These are phyloP conservation scores for Dimocarpus longan DNA, from an alignment of 345 rosid genomes.

Conservation along the genomic window DNA sequence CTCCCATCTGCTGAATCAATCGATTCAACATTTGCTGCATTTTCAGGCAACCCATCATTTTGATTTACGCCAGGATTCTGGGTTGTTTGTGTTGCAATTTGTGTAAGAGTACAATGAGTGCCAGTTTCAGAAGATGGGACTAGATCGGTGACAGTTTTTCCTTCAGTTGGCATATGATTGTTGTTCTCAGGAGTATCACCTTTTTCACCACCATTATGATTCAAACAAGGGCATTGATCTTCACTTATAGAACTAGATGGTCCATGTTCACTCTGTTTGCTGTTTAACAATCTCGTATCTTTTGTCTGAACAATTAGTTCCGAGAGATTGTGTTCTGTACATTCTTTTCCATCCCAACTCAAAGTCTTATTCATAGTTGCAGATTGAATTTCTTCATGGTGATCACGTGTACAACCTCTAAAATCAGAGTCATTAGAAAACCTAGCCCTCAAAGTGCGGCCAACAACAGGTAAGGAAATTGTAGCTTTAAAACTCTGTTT, in stretches of 20 bases:
- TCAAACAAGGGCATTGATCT: conserved; percentile 26
- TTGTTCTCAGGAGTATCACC: conserved; percentile 23
- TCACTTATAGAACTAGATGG: conserved; percentile 26
- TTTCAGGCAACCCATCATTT: conserved; percentile 27
- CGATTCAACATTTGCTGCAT: conserved; percentile 22
- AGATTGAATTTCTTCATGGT: conserved; percentile 33
- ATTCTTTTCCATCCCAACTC: conserved; percentile 16
- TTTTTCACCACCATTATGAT: conserved; percentile 23
- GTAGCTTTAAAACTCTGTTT: conserved; percentile 87
- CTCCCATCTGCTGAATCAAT: conserved; percentile 12
- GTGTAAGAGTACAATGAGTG: conserved; percentile 14
- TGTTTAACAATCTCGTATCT: conserved; percentile 19
- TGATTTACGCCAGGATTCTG: conserved; percentile 27
- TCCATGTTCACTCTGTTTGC: conserved; percentile 23
- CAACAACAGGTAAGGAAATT: conserved; percentile 76
- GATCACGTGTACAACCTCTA: conserved; percentile 41
- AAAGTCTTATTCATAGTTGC: conserved; percentile 28
- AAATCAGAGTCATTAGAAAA: conserved; percentile 59
- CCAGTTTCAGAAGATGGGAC: conserved; percentile 22
- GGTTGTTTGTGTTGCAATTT: conserved; percentile 16
- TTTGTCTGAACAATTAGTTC: conserved; percentile 36
- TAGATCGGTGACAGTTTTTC: conserved; percentile 14
- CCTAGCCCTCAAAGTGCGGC: conserved; percentile 73
- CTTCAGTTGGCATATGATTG: conserved; percentile 20
- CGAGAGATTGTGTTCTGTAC: conserved; percentile 15